Conservation (phyloP, 495 filamentous ascomycete species). For the Tuber umbilicatum region DNA sequence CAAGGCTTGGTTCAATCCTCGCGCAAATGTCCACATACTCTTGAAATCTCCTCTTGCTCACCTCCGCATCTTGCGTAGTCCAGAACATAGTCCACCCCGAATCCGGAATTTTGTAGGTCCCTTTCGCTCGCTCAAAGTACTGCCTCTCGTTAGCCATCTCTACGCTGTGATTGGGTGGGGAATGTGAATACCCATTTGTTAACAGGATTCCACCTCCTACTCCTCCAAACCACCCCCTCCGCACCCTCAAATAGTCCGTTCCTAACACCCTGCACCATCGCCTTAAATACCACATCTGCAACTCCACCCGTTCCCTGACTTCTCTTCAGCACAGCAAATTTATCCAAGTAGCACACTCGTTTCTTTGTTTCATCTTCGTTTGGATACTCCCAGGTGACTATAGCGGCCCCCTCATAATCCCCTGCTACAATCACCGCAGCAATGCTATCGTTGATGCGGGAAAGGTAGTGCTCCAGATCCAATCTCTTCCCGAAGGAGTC, state of each 20-base stretch:
- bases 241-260: slow-evolving; percentile 13
- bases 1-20: slow-evolving; percentile 56
- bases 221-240: slow-evolving; percentile 55
- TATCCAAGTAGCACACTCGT: slow-evolving; percentile 90
- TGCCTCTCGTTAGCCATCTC: slow-evolving; percentile 6
- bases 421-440: slow-evolving; percentile 92
- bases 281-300: slow-evolving; percentile 90
- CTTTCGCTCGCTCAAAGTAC: slow-evolving; percentile 83
- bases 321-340: slow-evolving; percentile 86
- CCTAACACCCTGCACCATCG: slow-evolving; percentile 77
- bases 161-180: background rate
- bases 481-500: slow-evolving; percentile 86
- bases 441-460: slow-evolving; percentile 65
- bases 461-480: slow-evolving; percentile 73
- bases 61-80: slow-evolving; percentile 64
- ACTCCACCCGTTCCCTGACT: slow-evolving; percentile 87
- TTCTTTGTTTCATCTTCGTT: slow-evolving; percentile 50
- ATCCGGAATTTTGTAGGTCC: slow-evolving; percentile 68
- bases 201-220: slow-evolving; percentile 71
- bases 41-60: slow-evolving; percentile 53
- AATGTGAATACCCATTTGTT: slow-evolving; percentile 63
- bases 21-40: slow-evolving; percentile 83
- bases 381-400: slow-evolving; percentile 86
- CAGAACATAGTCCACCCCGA: slow-evolving; percentile 96
- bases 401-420: slow-evolving; percentile 90